phyloP scores from a whole-genome alignment of 2,329 filamentous ascomycete species.

The Alternaria metachromatica region DNA sequence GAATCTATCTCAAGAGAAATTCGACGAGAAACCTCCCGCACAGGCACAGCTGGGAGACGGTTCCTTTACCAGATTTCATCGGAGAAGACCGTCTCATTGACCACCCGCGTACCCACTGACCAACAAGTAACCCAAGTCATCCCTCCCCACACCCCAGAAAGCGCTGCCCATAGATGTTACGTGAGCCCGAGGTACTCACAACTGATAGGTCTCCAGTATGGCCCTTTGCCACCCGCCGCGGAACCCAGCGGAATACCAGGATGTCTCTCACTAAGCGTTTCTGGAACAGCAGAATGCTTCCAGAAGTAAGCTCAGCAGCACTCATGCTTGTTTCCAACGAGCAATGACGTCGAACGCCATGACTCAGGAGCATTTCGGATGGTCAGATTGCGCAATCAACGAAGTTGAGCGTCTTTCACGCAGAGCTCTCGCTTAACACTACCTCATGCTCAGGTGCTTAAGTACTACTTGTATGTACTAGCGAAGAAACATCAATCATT shows the following conservation, averaged over 20 bases:
- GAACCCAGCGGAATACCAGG: neutral
- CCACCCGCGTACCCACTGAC: neutral
- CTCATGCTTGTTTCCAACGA: neutral
- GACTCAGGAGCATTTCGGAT: neutral
- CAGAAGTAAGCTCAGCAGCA: neutral
- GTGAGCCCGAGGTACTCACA: neutral
- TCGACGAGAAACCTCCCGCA: neutral
- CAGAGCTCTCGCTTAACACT: neutral
- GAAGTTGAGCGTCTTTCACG: neutral
- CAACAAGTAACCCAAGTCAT: neutral
- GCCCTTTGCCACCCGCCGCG: neutral
- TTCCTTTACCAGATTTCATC: neutral
- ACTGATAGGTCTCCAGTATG: neutral
- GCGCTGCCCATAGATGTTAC: neutral
- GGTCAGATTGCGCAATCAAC: neutral
- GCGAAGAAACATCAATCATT: no score
- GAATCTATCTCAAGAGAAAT: neutral
- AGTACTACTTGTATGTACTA: no score
- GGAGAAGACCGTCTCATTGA: neutral
- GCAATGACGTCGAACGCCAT: neutral
- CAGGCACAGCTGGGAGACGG: neutral
- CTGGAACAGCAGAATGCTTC: neutral
- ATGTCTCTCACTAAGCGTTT: slow-evolving; percentile 1
- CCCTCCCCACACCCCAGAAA: neutral
- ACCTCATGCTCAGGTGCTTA: neutral